Base-by-base conservation (phyloP, 257 asterid genomes). In the Solanum corneliomulleri region DNA sequence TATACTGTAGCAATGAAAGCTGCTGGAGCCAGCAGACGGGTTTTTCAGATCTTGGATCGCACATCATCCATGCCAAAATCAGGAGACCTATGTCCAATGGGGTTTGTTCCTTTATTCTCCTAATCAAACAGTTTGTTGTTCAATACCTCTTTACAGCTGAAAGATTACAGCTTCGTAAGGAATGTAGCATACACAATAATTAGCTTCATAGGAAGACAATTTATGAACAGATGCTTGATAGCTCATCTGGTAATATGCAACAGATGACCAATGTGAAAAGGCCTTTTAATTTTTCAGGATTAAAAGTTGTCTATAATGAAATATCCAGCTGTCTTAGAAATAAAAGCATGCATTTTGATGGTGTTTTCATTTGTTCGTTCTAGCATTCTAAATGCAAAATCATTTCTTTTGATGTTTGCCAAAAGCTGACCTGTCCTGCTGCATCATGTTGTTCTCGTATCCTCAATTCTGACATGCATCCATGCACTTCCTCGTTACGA, bases 11-110 rank as follows among this genome's bases (percentile, higher is more conserved):
- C 95, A 78, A 95, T 95, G 98, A 95, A 94, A 93, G 98, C 98
- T 77, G 98, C 98, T 74, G 98, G 98, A 88, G 98, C 98, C 60
- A 95, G 98, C 89, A 93, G 97, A 91, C 89, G 98, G 85, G 98
- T 95, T 90, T 94, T 94, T 89, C 98, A 94, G 90, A 92, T 95
- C 86, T 84, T 95, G 64, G 98, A 95, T 86, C 96, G 96, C 49
- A 92, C 85, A 86, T 93, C 98, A 27, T 68, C 94, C 91, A 93
- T 95, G 95, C 94, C 95, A 60, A 88, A 89, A 89, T 82, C 98
- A 33, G 98, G 98, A 89, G 88, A 92, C 84, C 93, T 89, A 88
- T 91, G 96, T 82, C 98, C 99, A 6, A 66, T 91, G 82, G 98
- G 96, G 99, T 96, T 69, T 92, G 95, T 90, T 86, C 27, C 85